These are phyloP conservation scores for Paecilomyces dactylethromorphus DNA, from an alignment of 2,329 filamentous ascomycete species.

Conservation along the genomic window DNA sequence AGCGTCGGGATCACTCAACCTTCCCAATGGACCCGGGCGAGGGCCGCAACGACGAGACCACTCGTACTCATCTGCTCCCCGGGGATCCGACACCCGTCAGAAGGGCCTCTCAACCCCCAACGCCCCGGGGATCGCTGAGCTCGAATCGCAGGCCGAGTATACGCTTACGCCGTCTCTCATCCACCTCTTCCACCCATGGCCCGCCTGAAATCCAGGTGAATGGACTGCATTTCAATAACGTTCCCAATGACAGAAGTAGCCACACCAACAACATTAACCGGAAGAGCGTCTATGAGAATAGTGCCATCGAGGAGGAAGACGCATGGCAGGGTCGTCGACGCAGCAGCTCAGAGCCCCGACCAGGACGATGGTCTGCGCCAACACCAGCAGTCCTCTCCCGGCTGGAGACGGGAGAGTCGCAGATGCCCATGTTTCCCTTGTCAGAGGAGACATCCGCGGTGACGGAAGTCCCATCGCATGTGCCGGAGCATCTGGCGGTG, in stretches of 20 bases:
- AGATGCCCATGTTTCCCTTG: constrained; percentile 22
- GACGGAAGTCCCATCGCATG: constrained; percentile 7
- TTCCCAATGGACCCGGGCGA: neutral
- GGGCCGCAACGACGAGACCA: neutral
- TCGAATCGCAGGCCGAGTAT: constrained; percentile 10
- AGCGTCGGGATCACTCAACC: neutral
- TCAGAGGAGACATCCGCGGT: constrained; percentile 24
- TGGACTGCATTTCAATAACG: constrained; percentile 7
- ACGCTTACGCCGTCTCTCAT: constrained; percentile 12
- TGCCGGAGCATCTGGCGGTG: constrained; percentile 9
- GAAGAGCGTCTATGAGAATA: neutral
- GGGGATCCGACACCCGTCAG: neutral
- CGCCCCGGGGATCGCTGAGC: neutral
- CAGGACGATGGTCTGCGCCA: constrained; percentile 24
- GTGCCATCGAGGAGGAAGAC: constrained; percentile 20
- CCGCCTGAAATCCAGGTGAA: neutral
- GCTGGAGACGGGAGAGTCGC: constrained; percentile 12
- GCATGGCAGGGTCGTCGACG: constrained; percentile 26
- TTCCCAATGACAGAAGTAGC: neutral
- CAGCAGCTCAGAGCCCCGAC: constrained; percentile 36
- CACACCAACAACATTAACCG: neutral
- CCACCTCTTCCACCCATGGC: constrained; percentile 2
- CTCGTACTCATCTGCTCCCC: neutral
- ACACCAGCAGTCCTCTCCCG: constrained; percentile 13
- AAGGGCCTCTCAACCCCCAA: neutral